Evolutionary conservation across 2,329 filamentous ascomycete genomes (phyloP).

Genomic region (Trichoderma sp.): DNA sequence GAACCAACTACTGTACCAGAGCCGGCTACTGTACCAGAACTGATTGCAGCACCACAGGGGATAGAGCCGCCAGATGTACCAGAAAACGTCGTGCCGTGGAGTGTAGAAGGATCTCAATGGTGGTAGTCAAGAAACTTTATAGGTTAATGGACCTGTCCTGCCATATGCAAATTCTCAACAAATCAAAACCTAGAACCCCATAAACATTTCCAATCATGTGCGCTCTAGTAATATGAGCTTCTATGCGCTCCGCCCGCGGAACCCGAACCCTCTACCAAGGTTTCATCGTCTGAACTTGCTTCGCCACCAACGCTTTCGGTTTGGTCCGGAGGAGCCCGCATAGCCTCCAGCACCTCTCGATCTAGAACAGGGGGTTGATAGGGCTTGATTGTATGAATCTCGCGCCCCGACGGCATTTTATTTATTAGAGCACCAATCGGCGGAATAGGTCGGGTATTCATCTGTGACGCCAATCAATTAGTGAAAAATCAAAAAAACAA

Average conservation of each 20-base stretch:
- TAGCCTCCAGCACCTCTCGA: conserved; percentile 63
- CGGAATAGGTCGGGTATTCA: conserved; percentile 79
- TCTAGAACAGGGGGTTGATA: conserved; percentile 70
- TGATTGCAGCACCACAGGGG: not conserved
- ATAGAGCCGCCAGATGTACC: not conserved
- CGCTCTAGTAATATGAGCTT: conserved; percentile 45
- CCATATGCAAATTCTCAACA: not conserved
- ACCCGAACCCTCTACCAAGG: conserved; percentile 36
- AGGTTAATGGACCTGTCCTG: not conserved
- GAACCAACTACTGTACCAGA: not conserved
- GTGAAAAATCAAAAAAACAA: rapidly evolving
- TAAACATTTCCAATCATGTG: not conserved
- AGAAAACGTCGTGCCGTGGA: not conserved
- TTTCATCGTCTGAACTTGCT: conserved; percentile 47
- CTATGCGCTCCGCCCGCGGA: conserved; percentile 46
- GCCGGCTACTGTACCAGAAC: not conserved
- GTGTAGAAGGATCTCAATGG: not conserved
- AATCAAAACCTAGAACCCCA: not conserved
- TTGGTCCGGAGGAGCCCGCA: conserved; percentile 50
- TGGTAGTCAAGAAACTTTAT: not conserved
- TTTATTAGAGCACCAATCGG: conserved; percentile 71
- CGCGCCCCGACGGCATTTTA: conserved; percentile 83
- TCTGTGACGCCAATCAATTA: conserved; percentile 49
- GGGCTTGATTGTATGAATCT: conserved; percentile 74
- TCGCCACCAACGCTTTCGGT: conserved; percentile 42